Conservation (phyloP, 2,329 filamentous ascomycete genomes). For the Colletotrichum karsti region DNA sequence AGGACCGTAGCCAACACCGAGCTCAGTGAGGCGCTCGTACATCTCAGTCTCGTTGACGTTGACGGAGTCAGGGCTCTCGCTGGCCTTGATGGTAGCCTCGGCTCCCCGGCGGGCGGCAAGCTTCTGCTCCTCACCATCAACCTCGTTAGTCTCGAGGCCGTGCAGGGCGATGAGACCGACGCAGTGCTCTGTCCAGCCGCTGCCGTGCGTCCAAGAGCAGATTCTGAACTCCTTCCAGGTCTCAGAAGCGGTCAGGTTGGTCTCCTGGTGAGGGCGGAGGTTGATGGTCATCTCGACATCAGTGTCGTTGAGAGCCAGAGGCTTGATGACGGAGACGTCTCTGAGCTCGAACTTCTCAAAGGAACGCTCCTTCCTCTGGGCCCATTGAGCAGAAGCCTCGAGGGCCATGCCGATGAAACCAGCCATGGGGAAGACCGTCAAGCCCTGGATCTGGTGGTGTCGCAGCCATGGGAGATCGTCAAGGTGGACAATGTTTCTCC, state of each 20-base stretch:
- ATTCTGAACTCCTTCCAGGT: constrained; percentile 66
- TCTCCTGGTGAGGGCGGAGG: constrained; percentile 51
- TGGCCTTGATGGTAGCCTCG: constrained; percentile 37
- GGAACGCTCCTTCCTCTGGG: constrained; percentile 32
- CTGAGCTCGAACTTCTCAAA: constrained; percentile 56
- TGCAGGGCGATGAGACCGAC: constrained; percentile 57
- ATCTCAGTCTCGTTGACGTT: constrained; percentile 39
- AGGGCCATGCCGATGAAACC: constrained; percentile 61
- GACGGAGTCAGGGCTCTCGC: constrained; percentile 37
- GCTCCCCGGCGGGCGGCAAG: constrained; percentile 36
- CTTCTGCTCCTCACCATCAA: constrained; percentile 45
- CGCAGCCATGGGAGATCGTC: constrained; percentile 65
- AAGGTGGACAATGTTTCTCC: constrained; percentile 56
- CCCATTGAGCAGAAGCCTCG: constrained; percentile 50
- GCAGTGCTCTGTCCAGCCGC: constrained; percentile 68
- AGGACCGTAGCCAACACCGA: constrained; percentile 59
- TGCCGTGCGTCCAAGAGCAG: constrained; percentile 58
- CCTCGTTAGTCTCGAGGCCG: constrained; percentile 45
- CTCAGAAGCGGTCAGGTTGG: constrained; percentile 49
- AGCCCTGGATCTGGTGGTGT: constrained; percentile 65
- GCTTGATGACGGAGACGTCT: constrained; percentile 54
- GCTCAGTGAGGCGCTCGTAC: constrained; percentile 54
- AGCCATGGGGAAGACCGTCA: constrained; percentile 63
- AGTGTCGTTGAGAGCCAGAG: constrained; percentile 56
- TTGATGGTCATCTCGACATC: constrained; percentile 60